Base-by-base conservation (phyloP, 257 asterid species). In the Hygrophila difformis region DNA sequence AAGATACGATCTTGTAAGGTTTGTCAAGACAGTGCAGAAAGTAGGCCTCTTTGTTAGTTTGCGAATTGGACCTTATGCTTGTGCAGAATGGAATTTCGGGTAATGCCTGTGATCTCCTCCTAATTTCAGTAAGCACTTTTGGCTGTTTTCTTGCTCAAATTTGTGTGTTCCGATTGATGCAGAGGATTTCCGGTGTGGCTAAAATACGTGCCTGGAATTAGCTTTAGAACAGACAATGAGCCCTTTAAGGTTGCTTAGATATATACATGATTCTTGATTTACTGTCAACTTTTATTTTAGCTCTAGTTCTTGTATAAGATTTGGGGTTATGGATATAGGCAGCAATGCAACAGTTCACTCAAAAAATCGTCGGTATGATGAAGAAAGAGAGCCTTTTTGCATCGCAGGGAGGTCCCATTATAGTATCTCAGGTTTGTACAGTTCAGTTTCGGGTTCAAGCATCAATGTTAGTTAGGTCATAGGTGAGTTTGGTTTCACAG, bases 41-140 rank as follows among this genome's bases (percentile, higher is more conserved):
- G 70, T 40, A 55, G 88, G 82, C 18, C 76, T 81, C 14, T 72
- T 59, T 57, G 82, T 63, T 53, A 50, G 70, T 63, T 68, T 77
- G 10, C 77, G 93, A 15, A 62, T 81, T 45, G 93, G 93, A 43
- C 93, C 93, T 44, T 81, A 81, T 47, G 82, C 77, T 43, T 81
- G 93, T 63, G 84, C 82, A 44, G 93, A 81, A 47, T 81, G 93
- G 93, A 81, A 81, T 51, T 81, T 67, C 47, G 93, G 93, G 93
- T 81, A 68, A 62, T 37, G 39, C 0, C 8, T 5, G 12, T 57
- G 22, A 0, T 43, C 37, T 4, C 12, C 12, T 33, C 10, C 10
- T 9, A 33, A 10, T 33, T 5, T 9, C 2, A 5, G 0, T 5
- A 33, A 10, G 19, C 21, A 5, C 10, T 42, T 23, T 43, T 45